These are phyloP conservation scores for Colletotrichum sp. DNA, from an alignment of 2,329 filamentous ascomycete genomes.

Conservation along the genomic window DNA sequence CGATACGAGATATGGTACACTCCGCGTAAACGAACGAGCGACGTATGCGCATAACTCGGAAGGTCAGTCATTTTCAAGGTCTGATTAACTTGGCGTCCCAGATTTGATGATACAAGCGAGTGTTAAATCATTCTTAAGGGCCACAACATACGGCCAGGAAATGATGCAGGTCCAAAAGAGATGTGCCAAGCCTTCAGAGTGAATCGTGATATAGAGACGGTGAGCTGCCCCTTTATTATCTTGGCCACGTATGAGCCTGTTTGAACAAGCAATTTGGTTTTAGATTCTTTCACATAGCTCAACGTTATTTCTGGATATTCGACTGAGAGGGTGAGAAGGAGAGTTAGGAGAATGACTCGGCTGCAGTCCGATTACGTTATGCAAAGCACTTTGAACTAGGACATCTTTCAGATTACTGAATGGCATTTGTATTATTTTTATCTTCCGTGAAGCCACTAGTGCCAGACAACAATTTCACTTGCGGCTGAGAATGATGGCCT, in stretches of 20 bases:
- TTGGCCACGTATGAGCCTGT: not conserved
- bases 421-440: not conserved
- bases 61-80: not conserved
- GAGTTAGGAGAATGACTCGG: not conserved
- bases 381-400: not conserved
- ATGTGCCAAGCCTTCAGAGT: not conserved
- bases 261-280: not conserved
- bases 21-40: not conserved
- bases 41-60: not conserved
- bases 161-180: not conserved
- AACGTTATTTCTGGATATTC: not conserved
- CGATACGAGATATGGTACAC: not conserved
- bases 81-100: not conserved
- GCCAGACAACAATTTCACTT: not conserved
- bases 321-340: not conserved
- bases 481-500: not conserved
- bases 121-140: not conserved
- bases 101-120: not conserved
- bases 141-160: not conserved
- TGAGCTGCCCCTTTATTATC: not conserved
- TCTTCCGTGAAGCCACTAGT: not conserved
- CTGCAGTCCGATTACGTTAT: fast-evolving
- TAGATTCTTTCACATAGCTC: not conserved
- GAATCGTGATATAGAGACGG: not conserved
- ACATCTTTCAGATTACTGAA: not conserved